Base-by-base conservation (phyloP, 495 filamentous ascomycete species). In the Aspergillus leporis region DNA sequence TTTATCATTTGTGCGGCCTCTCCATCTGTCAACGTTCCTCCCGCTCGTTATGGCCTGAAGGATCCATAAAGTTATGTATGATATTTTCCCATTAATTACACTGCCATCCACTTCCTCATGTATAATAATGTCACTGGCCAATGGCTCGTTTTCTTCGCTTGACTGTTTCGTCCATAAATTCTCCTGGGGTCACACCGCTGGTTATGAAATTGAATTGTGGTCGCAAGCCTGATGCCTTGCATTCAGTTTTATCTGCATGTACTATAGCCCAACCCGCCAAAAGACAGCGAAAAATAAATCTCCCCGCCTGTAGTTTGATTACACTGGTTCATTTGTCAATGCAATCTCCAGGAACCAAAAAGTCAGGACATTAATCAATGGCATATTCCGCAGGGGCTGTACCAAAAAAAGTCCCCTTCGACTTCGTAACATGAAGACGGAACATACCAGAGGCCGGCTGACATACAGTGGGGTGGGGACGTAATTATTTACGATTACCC, bases 381-480 rank as follows among this genome's bases (percentile, higher is more conserved):
- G n/a, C 50, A 52, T 58, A 30, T 32, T 41, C 41, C 50, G 22
- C 32, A 50, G 48, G 51, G 55, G 41, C 59, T 52, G 54, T 55
- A 32, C 60, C 36, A 45, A 21, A 53, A n/a, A 53, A 53, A 21
- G 16, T 36, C 4, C 40, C 38, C 49, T 50, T n/a, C 25, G 40
- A 36, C 57, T 59, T 49, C 57, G 19, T 49, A 53, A 22, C 43
- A 47, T 23, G 43, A 47, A 47, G 50, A 47, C 49, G 34, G 52
- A 47, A 34, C 32, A 53, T 23, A 41, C 12, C 32, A 51, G 41
- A 50, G 8, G 12, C 23, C n/a, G 49, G 49, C 61, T 66, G 64
- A 69, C 61, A 60, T 61, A 60, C 25, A 28, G 25, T 28, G 6
- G 25, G 25, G 70, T 70, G 68, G 72, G 47, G 67, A 63, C 68